A percentile compares a stretch with the other conserved stretches of the same genome.
phyloP scores from a whole-genome alignment of 306 rosid species.

The Vigna mungo region DNA sequence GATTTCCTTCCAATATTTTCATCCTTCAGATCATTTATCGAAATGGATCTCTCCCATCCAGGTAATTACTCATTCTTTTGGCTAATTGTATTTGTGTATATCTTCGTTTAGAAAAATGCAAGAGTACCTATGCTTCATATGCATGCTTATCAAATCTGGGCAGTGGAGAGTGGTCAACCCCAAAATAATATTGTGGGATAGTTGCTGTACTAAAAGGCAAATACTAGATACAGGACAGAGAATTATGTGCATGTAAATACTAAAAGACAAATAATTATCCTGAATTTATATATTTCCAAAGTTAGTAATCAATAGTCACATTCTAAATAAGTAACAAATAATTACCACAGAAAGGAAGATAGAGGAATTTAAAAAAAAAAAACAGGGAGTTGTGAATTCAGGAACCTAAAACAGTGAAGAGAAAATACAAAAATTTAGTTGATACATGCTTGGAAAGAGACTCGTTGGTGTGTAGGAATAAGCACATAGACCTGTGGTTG shows the following conservation, averaged over 20 bases:
- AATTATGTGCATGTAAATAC: not conserved
- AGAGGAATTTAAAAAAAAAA: not conserved
- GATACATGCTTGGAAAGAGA: conserved; percentile 13
- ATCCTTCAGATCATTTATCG: conserved; percentile 61
- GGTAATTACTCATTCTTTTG: conserved; percentile 56
- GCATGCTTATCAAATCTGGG: not conserved
- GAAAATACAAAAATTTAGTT: not conserved
- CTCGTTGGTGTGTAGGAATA: not conserved
- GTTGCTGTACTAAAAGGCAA: not conserved
- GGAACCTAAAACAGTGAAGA: not conserved
- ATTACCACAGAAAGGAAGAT: not conserved
- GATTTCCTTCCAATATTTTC: conserved; percentile 29
- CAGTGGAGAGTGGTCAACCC: not conserved
- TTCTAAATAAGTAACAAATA: not conserved
- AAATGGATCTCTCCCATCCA: conserved; percentile 55
- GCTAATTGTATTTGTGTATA: conserved; percentile 26
- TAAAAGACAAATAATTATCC: not conserved
- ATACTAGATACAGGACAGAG: not conserved
- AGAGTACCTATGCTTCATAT: not conserved
- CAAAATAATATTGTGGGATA: not conserved
- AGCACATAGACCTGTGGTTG: not conserved
- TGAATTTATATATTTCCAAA: not conserved
- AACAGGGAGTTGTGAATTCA: not conserved
- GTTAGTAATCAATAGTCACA: not conserved
- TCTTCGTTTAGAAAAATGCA: not conserved